Base-by-base conservation (phyloP, 305 asterid species). In the Nicotiana rustica region DNA sequence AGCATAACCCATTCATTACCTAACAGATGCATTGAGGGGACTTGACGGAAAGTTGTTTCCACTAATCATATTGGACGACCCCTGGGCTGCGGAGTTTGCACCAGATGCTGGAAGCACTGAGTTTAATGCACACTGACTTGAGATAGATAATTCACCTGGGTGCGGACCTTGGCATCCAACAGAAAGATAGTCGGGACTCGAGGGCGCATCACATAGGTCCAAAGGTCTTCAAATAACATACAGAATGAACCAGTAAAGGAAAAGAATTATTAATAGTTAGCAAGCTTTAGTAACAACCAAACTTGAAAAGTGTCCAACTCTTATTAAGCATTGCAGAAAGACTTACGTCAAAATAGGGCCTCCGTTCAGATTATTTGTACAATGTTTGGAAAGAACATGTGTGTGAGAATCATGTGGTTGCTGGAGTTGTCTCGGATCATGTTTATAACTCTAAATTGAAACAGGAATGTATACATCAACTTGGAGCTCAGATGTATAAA, bases 391-490 rank as follows among this genome's bases (percentile, higher is more conserved):
- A 83, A 95, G 96, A 76, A 92, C 95, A 86, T 80, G 47, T 68
- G 88, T 68, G 67, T 93, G 97, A 60, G 98, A 95, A 85, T 89
- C 82, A 81, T 95, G 97, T 85, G 98, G 93, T 73, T 86, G 97
- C 91, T 87, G 96, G 85, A 91, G 84, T 82, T 89, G 97, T 84
- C 87, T 91, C 6, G 91, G 92, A 83, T 95, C 98, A 90, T 92
- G 93, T 73, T 88, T 81, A 84, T 81, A 87, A 87, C 82, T 85
- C 90, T 87, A 83, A 82, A 86, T 64, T 15, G 67, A 31, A 47
- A 35, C 59, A 61, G 69, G 47, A 77, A 66, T 5, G 56, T 38
- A 55, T 18, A 57, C 57, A 75, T 49, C 73, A 78, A 66, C 56
- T 75, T 57, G 81, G 85, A 78, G 59, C 84, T 47, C 77, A 85